A percentile compares a stretch with the other conserved stretches of the same genome.
These are phyloP conservation scores for Debaryomycetaceae sp. DNA, from an alignment of 1,139 yeast genomes.

Conservation along the genomic window DNA sequence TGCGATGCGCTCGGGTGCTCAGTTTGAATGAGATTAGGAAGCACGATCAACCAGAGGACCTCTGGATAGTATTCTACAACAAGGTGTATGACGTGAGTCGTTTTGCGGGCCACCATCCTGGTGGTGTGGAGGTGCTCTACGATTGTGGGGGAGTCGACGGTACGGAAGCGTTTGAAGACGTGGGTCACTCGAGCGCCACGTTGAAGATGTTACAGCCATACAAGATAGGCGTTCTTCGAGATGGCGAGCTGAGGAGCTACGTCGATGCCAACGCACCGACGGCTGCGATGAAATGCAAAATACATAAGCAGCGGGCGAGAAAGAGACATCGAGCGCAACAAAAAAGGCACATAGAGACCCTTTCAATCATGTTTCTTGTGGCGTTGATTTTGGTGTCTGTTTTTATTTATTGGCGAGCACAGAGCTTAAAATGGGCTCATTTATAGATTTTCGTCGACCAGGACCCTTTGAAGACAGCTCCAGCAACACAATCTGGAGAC, in stretches of 20 bases:
- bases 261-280: conserved; percentile 4
- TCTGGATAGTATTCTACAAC: conserved; percentile 26
- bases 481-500: no score
- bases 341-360: conserved; percentile 4
- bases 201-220: conserved; percentile 38
- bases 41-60: conserved; percentile 28
- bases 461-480: no score
- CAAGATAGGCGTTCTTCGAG: conserved; percentile 29
- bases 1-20: neutral
- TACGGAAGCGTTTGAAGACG: conserved; percentile 55
- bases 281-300: neutral
- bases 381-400: conserved; percentile 20
- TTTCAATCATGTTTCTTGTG: conserved; percentile 7
- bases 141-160: conserved; percentile 78
- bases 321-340: neutral
- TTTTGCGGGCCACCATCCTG: conserved; percentile 23
- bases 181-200: conserved; percentile 47
- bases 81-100: conserved; percentile 27
- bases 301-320: neutral
- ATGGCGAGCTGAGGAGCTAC: conserved; percentile 15
- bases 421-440: conserved; percentile 25
- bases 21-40: neutral
- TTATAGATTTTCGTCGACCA: no score
- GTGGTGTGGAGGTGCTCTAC: conserved; percentile 53
- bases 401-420: conserved; percentile 24